A percentile compares a stretch with the other conserved stretches of the same genome.
Conservation (phyloP, 1,139 yeast genomes). For the Chernovozyma aurita region DNA sequence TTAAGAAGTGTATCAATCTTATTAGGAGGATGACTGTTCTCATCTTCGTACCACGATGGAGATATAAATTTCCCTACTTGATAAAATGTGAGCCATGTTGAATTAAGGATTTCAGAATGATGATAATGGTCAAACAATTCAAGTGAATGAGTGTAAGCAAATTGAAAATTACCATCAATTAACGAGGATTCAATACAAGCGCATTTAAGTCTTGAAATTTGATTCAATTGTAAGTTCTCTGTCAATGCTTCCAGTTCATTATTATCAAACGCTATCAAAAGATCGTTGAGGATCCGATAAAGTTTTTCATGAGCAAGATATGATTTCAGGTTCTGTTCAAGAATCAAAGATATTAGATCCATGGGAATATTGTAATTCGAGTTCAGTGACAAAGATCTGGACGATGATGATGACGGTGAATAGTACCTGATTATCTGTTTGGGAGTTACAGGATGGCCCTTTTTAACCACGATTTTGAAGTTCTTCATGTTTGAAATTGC, state of each 20-base stretch:
- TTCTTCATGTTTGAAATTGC: constrained; percentile 26
- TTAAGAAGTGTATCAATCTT: constrained; percentile 22
- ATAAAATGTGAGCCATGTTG: constrained; percentile 58
- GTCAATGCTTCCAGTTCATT: background rate
- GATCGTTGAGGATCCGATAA: constrained; percentile 35
- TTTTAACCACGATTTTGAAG: constrained; percentile 36
- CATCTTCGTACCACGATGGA: constrained; percentile 40
- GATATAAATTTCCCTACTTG: constrained; percentile 57
- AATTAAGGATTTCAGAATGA: constrained; percentile 9
- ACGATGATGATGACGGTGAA: too few species aligned
- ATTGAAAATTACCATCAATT: constrained; percentile 48
- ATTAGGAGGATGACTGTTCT: constrained; percentile 17
- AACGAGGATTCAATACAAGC: constrained; percentile 58
- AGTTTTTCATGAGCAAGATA: constrained; percentile 47
- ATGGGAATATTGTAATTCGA: constrained; percentile 19
- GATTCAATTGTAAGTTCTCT: background rate
- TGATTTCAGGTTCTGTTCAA: constrained; percentile 54
- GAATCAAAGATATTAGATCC: constrained; percentile 30
- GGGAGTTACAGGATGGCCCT: constrained; percentile 27
- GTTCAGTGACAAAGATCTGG: constrained; percentile 1
- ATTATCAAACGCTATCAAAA: constrained; percentile 13
- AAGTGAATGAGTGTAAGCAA: constrained; percentile 40
- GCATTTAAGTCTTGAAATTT: constrained; percentile 33
- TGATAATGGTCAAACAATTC: constrained; percentile 23
- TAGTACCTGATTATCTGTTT: constrained; percentile 22